Evolutionary conservation across 176 grass and related monocot genomes (phyloP).

Genomic region (Aegilops longissima): DNA sequence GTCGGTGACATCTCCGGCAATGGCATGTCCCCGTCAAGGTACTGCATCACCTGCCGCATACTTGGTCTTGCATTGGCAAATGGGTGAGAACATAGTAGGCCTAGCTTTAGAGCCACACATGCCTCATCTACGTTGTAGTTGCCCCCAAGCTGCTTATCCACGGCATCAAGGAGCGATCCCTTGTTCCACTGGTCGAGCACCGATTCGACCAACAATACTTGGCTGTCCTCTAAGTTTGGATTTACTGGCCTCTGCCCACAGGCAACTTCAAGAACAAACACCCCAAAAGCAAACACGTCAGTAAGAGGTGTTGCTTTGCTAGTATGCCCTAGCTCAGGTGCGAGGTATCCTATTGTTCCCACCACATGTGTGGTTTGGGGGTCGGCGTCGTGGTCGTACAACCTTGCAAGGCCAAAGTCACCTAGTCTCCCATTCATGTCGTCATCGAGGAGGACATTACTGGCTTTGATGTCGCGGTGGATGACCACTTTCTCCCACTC

Average conservation of each 20-base stretch:
- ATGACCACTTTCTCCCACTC: slow-evolving; percentile 40
- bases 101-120: slow-evolving; percentile 21
- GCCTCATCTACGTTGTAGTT: slow-evolving; percentile 7
- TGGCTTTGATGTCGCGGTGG: slow-evolving; percentile 33
- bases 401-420: slow-evolving; percentile 38
- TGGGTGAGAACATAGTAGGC: slow-evolving; percentile 34
- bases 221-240: neutral
- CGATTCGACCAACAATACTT: slow-evolving; percentile 20
- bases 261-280: slow-evolving; percentile 29
- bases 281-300: slow-evolving; percentile 23
- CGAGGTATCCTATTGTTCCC: slow-evolving; percentile 45
- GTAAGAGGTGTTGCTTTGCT: slow-evolving; percentile 43
- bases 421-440: slow-evolving; percentile 37
- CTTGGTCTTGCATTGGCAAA: slow-evolving; percentile 32
- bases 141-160: slow-evolving; percentile 20
- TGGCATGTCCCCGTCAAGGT: slow-evolving; percentile 8
- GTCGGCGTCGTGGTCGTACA: slow-evolving; percentile 23
- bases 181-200: slow-evolving; percentile 17
- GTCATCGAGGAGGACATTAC: slow-evolving; percentile 21
- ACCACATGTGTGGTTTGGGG: slow-evolving; percentile 36
- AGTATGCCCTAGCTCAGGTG: slow-evolving; percentile 35
- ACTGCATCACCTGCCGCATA: slow-evolving; percentile 25
- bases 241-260: slow-evolving; percentile 22
- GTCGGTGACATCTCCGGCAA: slow-evolving; percentile 27
- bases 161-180: neutral